Percentiles rank a stretch among this genome's conserved stretches.
Evolutionary conservation across 495 filamentous ascomycete genomes (phyloP).

Genomic region (Tuber umbilicatum): DNA sequence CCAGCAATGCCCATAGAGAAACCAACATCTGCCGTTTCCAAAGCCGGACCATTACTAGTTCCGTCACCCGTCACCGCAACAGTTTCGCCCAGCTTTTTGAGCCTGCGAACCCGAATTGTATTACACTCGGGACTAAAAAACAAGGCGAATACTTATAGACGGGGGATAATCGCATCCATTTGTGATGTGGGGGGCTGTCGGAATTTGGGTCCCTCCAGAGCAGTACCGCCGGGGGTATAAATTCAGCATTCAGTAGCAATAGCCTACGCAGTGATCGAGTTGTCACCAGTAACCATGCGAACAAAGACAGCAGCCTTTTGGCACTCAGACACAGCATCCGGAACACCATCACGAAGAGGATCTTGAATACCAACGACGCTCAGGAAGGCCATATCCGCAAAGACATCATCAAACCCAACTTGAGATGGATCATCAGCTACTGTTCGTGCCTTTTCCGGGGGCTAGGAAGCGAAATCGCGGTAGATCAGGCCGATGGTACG

Average conservation of each 20-base stretch:
- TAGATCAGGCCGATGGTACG: conserved; percentile 70
- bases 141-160: conserved; percentile 76
- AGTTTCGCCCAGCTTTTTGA: conserved; percentile 80
- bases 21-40: conserved; percentile 81
- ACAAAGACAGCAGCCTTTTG: conserved; percentile 75
- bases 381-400: conserved; percentile 61
- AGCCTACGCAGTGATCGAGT: conserved; percentile 74
- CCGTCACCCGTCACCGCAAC: conserved; percentile 92
- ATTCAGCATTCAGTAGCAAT: conserved; percentile 83
- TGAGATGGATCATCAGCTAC: conserved; percentile 55
- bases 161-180: conserved; percentile 65
- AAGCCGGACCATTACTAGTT: conserved; percentile 81
- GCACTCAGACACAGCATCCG: conserved; percentile 66
- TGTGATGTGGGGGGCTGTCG: conserved; percentile 59
- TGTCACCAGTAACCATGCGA: conserved; percentile 89
- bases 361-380: conserved; percentile 73
- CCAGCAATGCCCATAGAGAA: conserved; percentile 90
- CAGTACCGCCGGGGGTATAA: conserved; percentile 62
- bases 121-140: conserved; percentile 81
- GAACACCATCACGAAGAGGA: conserved; percentile 66
- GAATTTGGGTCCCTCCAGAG: conserved; percentile 79
- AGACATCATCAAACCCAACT: conserved; percentile 60
- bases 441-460: conserved; percentile 53
- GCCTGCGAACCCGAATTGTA: conserved; percentile 65
- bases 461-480: conserved; percentile 70